Evolutionary conservation across 169 alveolate genomes (phyloP), one percentile per base, ranked within the genome.

Genomic region (Cryptosporidium andersoni): DNA sequence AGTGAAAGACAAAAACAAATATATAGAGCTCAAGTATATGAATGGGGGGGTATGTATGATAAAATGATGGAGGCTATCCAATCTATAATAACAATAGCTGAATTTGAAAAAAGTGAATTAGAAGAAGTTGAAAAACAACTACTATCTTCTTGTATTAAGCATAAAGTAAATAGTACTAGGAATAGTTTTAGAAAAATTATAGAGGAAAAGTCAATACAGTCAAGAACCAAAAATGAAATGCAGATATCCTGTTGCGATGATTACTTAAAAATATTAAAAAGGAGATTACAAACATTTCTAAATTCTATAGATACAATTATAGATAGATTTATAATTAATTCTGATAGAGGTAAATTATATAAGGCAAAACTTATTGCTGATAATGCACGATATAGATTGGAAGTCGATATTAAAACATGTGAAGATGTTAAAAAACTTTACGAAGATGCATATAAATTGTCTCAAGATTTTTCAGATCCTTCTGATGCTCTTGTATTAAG

Each of bases 81-180:
- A 14, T 58, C 85, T 12, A 5, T 74, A n/a, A 60, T 74, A 47
- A 58, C 55, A 52, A 66, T 74, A n/a, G 55, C 74, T 45, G 85
- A 74, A 74, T 74, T 74, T 62, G 85, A 74, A 42, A 74, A 58
- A 12, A 58, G 25, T 74, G 85, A 74, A 55, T 60, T 74, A 36
- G 63, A 60, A 42, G 85, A 74, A 39, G 85, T 58, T 3, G 85
- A 74, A 48, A 74, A 8, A 34, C 58, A 34, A 2, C 2, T 74
- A 9, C 3, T 74, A 9, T 1, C 7, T 4, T 6, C 36, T 25
- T 58, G 68, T 1, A 58, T 74, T 36, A 58, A 74, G 47, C 8
- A 58, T n/a, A 74, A 74, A 48, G 48, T 74, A 43, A 43, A 58
- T 45, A 68, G 60, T 34, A 58, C 51, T 25, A 74, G 85, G 43